These are phyloP conservation scores for Glycine latifolia DNA, from an alignment of 306 rosid species.

Conservation along the genomic window DNA sequence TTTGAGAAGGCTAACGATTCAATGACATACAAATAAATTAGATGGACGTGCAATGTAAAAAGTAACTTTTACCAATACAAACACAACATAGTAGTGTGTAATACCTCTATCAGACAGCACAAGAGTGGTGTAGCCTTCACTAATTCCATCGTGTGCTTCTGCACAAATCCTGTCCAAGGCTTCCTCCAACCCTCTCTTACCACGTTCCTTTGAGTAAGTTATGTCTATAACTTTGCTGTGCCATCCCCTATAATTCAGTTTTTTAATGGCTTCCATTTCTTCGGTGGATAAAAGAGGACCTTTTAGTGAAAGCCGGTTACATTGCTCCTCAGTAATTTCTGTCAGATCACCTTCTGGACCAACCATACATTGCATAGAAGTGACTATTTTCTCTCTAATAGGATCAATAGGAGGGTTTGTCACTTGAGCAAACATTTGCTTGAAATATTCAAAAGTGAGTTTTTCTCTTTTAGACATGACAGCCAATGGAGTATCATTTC, in stretches of 20 bases:
- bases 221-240: conserved; percentile 86
- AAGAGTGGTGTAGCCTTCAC: conserved; percentile 80
- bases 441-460: conserved; percentile 93
- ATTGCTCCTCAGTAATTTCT: conserved; percentile 89
- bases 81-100: background rate
- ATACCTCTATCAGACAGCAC: conserved; percentile 99
- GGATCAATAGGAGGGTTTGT: conserved; percentile 99
- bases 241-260: conserved; percentile 94
- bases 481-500: conserved; percentile 94
- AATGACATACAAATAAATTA: conserved; percentile 38
- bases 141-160: conserved; percentile 85
- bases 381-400: conserved; percentile 95
- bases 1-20: conserved; percentile 74
- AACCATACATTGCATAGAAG: conserved; percentile 95
- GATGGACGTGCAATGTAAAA: background rate
- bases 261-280: conserved; percentile 87
- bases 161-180: conserved; percentile 85
- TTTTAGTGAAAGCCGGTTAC: conserved; percentile 90
- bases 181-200: conserved; percentile 84
- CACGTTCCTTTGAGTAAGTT: conserved; percentile 80
- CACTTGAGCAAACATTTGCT: conserved; percentile 99
- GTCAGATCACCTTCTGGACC: conserved; percentile 99
- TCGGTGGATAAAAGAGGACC: conserved; percentile 80
- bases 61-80: conserved; percentile 26
- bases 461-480: conserved; percentile 95